phyloP scores from a whole-genome alignment of 2,329 filamentous ascomycete species.

The Paraphoma sp. region DNA sequence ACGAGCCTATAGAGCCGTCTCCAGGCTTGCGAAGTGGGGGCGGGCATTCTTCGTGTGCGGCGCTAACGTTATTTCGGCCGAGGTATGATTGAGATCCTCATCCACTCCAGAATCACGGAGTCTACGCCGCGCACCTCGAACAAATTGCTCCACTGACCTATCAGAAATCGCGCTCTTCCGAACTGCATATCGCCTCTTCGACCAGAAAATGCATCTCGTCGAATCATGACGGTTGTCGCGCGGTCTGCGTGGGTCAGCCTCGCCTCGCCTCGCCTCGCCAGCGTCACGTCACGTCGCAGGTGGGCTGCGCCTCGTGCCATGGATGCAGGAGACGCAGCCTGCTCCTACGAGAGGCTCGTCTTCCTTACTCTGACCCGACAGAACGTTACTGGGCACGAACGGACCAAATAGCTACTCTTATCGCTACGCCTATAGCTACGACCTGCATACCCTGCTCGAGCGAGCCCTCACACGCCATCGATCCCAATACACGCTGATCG shows the following conservation, averaged over 20 bases:
- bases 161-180: not conserved
- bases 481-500: not conserved
- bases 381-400: conserved; percentile 2
- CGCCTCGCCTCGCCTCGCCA: conserved; percentile 12
- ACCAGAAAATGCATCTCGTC: conserved; percentile 1
- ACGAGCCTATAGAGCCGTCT: too few relatives aligned
- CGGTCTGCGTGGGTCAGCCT: conserved; percentile 12
- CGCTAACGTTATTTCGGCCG: too few relatives aligned
- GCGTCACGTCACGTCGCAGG: conserved; percentile 13
- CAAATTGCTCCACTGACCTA: too few relatives aligned
- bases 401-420: not conserved
- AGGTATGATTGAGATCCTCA: too few relatives aligned
- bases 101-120: too few relatives aligned
- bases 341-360: conserved; percentile 3
- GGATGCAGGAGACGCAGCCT: conserved; percentile 9
- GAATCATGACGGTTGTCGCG: conserved; percentile 5
- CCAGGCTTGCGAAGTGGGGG: too few relatives aligned
- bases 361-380: conserved; percentile 6
- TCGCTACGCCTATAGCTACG: conserved; percentile 3
- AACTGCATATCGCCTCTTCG: not conserved
- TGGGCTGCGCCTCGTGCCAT: conserved; percentile 14
- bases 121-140: too few relatives aligned
- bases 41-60: too few relatives aligned
- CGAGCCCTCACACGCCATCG: conserved; percentile 8
- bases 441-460: conserved; percentile 1